Evolutionary conservation across 495 filamentous ascomycete genomes (phyloP), one percentile per base, ranked within the genome.

Genomic region (Penicillium taxi): DNA sequence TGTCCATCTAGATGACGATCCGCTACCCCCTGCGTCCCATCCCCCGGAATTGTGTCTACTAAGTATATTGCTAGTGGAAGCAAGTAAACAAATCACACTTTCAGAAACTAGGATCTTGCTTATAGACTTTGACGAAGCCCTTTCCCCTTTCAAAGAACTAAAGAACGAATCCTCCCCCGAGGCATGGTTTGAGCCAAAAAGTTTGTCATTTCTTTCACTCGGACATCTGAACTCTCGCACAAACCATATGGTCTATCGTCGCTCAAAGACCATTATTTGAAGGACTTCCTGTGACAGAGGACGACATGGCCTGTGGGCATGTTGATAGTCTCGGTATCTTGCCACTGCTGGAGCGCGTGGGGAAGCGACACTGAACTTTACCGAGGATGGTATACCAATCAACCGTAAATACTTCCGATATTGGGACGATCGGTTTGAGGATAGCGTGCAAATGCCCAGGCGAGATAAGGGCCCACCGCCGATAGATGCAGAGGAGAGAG

Each of bases 41-140:
- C 39, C 9, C 24, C 51, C 15, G 45, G 25, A 12, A 41, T 58
- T 38, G 8, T 32, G 17, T 45, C 58, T 1, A 42, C n/a, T n/a
- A n/a, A n/a, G n/a, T n/a, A n/a, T 59, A 24, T 59, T 53, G 58
- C 32, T 62, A 1, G 58, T 55, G 7, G 26, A 50, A 46, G 38
- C 45, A 32, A 52, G 53, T 34, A 53, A 59, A 12, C 16, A 48
- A 9, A 26, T 62, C 5, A 41, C 26, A 26, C 48, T 50, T 26
- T 0, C 49, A 41, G 53, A 53, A 39, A 38, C 52, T 25, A 53
- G 40, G 15, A 56, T 67, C 29, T 5, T 67, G 8, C 55, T 70
- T 34, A 24, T 44, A 22, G 66, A 67, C 30, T 61, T 67, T 41
- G 63, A 64, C 9, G 49, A 58, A 67, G 50, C 63, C 4, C 65